Evolutionary conservation across 2,329 filamentous ascomycete species (phyloP).

Genomic region (Neonectria faginata): DNA sequence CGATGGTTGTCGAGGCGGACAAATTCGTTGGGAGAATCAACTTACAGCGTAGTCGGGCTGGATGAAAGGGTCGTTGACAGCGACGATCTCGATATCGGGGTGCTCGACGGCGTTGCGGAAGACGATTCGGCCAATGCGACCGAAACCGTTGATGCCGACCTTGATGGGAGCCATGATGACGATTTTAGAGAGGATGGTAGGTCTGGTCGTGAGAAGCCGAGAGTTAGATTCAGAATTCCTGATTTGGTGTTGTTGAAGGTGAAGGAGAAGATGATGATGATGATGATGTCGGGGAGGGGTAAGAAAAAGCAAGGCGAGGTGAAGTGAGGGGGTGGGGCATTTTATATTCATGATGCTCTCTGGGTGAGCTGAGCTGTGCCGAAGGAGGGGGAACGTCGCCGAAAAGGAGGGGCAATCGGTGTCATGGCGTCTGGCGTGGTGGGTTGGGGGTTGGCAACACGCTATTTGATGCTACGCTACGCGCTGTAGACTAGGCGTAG

Average conservation of each 20-base stretch:
- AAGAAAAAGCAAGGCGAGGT: slow-evolving; percentile 25
- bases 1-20: slow-evolving; percentile 29
- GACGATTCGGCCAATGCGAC: slow-evolving; percentile 98
- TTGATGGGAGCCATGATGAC: slow-evolving; percentile 66
- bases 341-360: slow-evolving; percentile 41
- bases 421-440: slow-evolving; percentile 10
- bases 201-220: slow-evolving; percentile 21
- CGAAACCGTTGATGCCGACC: slow-evolving; percentile 99
- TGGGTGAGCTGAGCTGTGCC: slow-evolving; percentile 1
- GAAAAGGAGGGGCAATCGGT: slow-evolving; percentile 25
- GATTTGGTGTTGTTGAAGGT: background rate
- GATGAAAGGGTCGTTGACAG: slow-evolving; percentile 99
- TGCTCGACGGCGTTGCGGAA: slow-evolving; percentile 98
- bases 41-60: slow-evolving; percentile 96
- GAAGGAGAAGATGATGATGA: background rate
- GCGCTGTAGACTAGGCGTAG: background rate
- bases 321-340: slow-evolving; percentile 42
- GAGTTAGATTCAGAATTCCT: slow-evolving; percentile 36
- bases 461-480: no score
- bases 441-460: background rate
- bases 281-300: background rate
- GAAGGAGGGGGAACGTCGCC: slow-evolving; percentile 21
- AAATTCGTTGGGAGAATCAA: slow-evolving; percentile 47
- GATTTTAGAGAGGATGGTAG: slow-evolving; percentile 30
- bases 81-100: slow-evolving; percentile 89